phyloP scores from a whole-genome alignment of 768 basidiomycete species.

The Calocybe indica region DNA sequence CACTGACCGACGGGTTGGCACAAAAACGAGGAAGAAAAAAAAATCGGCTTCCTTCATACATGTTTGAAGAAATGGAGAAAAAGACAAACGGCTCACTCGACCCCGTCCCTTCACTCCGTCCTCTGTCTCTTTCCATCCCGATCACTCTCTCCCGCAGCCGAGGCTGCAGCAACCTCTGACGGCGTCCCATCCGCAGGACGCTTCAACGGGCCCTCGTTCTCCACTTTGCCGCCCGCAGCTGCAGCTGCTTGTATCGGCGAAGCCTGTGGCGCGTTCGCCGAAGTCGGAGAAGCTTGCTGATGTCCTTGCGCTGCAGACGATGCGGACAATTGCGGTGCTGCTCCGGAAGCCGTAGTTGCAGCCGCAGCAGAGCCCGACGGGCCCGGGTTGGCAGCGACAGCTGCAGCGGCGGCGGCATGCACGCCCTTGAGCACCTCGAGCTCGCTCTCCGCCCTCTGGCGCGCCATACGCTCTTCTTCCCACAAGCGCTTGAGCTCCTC shows the following conservation, averaged over 20 bases:
- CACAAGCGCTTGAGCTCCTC: conserved; percentile 78
- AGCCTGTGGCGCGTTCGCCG: too few species aligned
- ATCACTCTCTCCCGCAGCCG: conserved; percentile 20
- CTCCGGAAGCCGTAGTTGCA: conserved; percentile 1
- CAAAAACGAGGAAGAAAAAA: too few species aligned
- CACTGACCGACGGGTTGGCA: not conserved
- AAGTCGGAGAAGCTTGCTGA: not conserved
- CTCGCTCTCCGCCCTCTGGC: conserved; percentile 60
- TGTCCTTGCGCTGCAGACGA: not conserved
- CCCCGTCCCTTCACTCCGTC: not conserved
- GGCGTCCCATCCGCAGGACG: conserved; percentile 5
- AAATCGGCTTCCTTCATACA: too few species aligned
- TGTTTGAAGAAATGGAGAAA: not conserved
- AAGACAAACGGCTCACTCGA: not conserved
- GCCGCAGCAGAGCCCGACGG: conserved; percentile 8
- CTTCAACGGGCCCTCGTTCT: conserved; percentile 25
- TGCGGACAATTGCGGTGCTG: conserved; percentile 1
- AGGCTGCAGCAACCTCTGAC: conserved; percentile 23
- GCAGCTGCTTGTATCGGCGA: not conserved
- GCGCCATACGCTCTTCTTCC: conserved; percentile 66
- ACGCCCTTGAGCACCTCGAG: conserved; percentile 46
- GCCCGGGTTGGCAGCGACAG: conserved; percentile 6
- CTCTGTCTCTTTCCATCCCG: conserved; percentile 22
- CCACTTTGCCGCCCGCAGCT: conserved; percentile 23
- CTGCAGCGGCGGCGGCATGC: conserved; percentile 7